Conservation (phyloP, 2,329 filamentous ascomycete species). For the Fusarium tricinctum region DNA sequence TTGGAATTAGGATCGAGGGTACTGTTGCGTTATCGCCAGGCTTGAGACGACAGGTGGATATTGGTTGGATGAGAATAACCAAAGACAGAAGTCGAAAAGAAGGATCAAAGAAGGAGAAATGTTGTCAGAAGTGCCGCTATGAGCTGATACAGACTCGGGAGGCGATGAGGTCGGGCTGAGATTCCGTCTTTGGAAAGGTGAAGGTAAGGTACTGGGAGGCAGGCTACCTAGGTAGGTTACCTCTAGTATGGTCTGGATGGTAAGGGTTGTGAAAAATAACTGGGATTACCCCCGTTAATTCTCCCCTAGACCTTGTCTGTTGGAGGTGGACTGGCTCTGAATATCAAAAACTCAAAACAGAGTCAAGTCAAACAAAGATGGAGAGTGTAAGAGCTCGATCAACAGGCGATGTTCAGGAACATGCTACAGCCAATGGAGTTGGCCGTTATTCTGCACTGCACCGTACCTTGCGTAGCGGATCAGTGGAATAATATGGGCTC, state of each 20-base stretch:
- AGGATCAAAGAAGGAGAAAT: conserved; percentile 37
- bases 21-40: conserved; percentile 6
- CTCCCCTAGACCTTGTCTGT: conserved; percentile 31
- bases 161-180: conserved; percentile 40
- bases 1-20: not conserved
- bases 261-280: conserved; percentile 39
- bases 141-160: conserved; percentile 48
- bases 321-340: conserved; percentile 24
- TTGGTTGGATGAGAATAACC: conserved; percentile 21
- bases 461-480: conserved; percentile 23
- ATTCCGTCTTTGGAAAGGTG: conserved; percentile 41
- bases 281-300: conserved; percentile 47
- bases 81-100: conserved; percentile 29
- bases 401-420: conserved; percentile 33
- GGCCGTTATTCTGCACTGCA: not conserved
- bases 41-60: conserved; percentile 8
- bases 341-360: conserved; percentile 42
- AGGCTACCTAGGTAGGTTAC: too few relatives aligned
- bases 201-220: conserved; percentile 10
- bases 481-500: conserved; percentile 14
- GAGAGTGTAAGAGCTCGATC: conserved; percentile 32
- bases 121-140: conserved; percentile 45
- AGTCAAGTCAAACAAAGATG: conserved; percentile 34
- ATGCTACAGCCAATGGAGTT: conserved; percentile 34
- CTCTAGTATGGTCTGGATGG: conserved; percentile 13